Evolutionary conservation across 1,139 yeast genomes (phyloP).

Genomic region (Sugiyamaella sp.): DNA sequence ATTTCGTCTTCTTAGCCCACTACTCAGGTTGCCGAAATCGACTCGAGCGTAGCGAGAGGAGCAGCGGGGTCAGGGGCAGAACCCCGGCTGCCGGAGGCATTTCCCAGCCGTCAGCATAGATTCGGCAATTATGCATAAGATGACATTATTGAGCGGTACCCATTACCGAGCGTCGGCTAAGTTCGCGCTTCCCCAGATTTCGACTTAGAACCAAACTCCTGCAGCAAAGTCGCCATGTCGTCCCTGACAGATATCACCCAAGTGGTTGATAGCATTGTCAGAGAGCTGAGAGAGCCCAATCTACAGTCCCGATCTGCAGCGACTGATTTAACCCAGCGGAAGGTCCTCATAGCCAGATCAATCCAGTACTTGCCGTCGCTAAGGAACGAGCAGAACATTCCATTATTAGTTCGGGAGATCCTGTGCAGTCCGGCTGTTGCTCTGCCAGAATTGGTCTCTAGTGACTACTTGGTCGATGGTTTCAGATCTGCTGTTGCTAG

Average conservation of each 20-base stretch:
- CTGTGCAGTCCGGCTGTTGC: conserved; percentile 47
- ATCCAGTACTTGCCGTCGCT: conserved; percentile 65
- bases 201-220: not conserved
- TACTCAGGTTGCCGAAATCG: too few relatives aligned
- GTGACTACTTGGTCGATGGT: conserved; percentile 40
- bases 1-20: not conserved
- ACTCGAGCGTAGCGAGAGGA: not conserved
- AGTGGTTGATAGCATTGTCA: conserved; percentile 15
- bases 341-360: conserved; percentile 40
- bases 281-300: conserved; percentile 10
- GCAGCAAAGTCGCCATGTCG: not conserved
- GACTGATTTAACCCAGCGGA: not conserved
- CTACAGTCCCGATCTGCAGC: not conserved
- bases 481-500: conserved; percentile 50
- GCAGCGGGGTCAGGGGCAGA: not conserved
- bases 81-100: conserved; percentile 1
- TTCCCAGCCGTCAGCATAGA: too few relatives aligned
- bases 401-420: conserved; percentile 54
- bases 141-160: not conserved
- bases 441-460: conserved; percentile 25
- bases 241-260: conserved; percentile 14
- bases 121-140: not conserved
- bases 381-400: conserved; percentile 59
- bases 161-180: not conserved
- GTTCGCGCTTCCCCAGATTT: conserved; percentile 7